phyloP scores from a whole-genome alignment of 1,284 basidiomycete species.

The Cryptococcus sp. region DNA sequence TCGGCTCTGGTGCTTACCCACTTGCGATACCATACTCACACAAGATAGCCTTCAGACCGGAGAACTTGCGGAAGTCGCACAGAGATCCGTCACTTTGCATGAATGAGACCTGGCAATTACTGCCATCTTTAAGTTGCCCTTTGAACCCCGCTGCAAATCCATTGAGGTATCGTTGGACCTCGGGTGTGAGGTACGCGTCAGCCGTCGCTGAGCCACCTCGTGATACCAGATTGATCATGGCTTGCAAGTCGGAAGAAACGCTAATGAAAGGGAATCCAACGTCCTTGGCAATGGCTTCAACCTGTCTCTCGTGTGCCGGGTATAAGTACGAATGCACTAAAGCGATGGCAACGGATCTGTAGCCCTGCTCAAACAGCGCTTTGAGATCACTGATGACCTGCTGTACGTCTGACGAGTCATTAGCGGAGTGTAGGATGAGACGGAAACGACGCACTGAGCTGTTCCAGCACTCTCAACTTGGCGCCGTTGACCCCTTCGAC shows the following conservation, averaged over 20 bases:
- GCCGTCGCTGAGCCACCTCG: constrained; percentile 57
- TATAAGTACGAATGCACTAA: constrained; percentile 45
- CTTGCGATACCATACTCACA: constrained; percentile 22
- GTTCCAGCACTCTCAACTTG: constrained; percentile 77
- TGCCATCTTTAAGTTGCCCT: constrained; percentile 44
- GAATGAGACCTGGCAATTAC: constrained; percentile 52
- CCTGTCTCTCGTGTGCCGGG: constrained; percentile 38
- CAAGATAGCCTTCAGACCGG: constrained; percentile 43
- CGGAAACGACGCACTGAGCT: constrained; percentile 20
- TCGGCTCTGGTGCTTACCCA: neutral
- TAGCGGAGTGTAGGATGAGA: constrained; percentile 77
- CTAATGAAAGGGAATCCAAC: constrained; percentile 50
- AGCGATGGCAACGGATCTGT: constrained; percentile 39
- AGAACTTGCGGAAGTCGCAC: constrained; percentile 40
- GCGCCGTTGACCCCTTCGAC: constrained; percentile 64
- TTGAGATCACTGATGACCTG: constrained; percentile 28
- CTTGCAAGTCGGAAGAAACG: constrained; percentile 38
- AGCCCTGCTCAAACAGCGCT: constrained; percentile 38
- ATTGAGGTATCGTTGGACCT: constrained; percentile 53
- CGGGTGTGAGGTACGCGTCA: constrained; percentile 59
- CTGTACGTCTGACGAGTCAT: constrained; percentile 62
- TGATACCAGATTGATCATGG: constrained; percentile 58
- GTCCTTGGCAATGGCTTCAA: constrained; percentile 36
- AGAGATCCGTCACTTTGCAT: constrained; percentile 57
- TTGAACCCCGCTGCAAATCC: constrained; percentile 55